Evolutionary conservation across 2,329 filamentous ascomycete species (phyloP), one percentile per base, ranked within the genome.

Genomic region (Epichloe gansuensis): DNA sequence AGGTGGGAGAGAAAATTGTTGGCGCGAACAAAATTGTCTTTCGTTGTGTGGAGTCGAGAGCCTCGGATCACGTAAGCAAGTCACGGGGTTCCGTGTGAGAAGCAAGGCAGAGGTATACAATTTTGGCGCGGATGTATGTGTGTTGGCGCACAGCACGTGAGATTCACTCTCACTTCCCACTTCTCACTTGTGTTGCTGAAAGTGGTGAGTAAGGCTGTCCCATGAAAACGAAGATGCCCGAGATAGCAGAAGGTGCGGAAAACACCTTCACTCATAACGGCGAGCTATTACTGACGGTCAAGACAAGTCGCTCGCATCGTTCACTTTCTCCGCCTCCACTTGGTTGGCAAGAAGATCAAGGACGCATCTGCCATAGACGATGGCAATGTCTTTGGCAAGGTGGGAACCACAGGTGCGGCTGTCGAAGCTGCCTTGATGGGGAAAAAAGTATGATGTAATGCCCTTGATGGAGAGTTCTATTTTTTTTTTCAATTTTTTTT

Each of bases 371-470:
- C 87, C 12, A 76, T 84, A 56, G 84, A 95, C 61, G 91, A 98
- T 70, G 72, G 74, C 59, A 91, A 86, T 63, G 78, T 98, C 5
- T 98, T 90, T 67, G 89, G 90, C 59, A 96, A 97, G 68, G 89
- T 82, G 21, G 89, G 90, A 34, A 94, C 87, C 0, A 87, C 78
- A 17, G 87, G 84, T 0, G 67, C 78, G 0, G 85, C 84, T 34
- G 89, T 98, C 56, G 74, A 87, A 59, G 76, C 80, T 51, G 82
- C 85, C 1, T 73, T 96, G 62, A 76, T 76, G 3, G 89, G 88
- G 4, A 91, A 86, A 62, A 88, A 81, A 62, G 72, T 74, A 53
- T 44, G 54, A 42, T 5, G 25, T 11, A 23, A 31, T 11, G 9
- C 31, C 9, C 31, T 31, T 31, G 31, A 8, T 31, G 31, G 31